Conservation (phyloP, 306 rosid genomes). For the Astragalus glycyphyllos region DNA sequence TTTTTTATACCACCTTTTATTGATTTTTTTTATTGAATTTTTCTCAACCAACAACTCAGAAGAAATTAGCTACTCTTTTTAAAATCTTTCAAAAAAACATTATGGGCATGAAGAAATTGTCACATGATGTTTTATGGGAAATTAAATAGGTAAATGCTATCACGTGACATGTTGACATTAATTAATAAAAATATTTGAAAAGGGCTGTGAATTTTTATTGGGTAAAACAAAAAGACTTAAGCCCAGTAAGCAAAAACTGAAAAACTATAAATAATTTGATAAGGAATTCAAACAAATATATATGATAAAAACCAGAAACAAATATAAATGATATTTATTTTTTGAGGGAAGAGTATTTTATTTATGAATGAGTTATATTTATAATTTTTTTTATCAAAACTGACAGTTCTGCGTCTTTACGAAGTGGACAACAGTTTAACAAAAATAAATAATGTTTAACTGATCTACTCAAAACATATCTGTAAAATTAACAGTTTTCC, state of each 20-base stretch:
- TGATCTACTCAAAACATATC: background rate
- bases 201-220: background rate
- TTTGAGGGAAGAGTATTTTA: background rate
- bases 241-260: background rate
- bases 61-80: constrained; percentile 11
- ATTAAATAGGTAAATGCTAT: background rate
- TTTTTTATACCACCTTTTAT: constrained; percentile 8
- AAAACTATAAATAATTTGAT: background rate
- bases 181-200: constrained; percentile 23
- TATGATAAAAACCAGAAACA: background rate
- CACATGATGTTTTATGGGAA: constrained; percentile 2
- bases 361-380: constrained; percentile 9
- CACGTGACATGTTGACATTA: constrained; percentile 4
- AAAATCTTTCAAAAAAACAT: background rate
- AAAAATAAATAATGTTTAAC: background rate
- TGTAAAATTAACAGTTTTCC: background rate
- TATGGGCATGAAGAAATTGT: constrained; percentile 6
- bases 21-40: background rate
- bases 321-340: background rate
- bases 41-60: constrained; percentile 19
- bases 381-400: background rate
- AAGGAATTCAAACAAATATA: no score
- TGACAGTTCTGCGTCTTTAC: background rate
- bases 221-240: constrained; percentile 7
- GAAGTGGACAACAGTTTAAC: background rate